Percentiles rank a stretch among this genome's conserved stretches.
Conservation (phyloP, 2,329 filamentous ascomycete species). For the Pseudocercospora pini-densiflorae region DNA sequence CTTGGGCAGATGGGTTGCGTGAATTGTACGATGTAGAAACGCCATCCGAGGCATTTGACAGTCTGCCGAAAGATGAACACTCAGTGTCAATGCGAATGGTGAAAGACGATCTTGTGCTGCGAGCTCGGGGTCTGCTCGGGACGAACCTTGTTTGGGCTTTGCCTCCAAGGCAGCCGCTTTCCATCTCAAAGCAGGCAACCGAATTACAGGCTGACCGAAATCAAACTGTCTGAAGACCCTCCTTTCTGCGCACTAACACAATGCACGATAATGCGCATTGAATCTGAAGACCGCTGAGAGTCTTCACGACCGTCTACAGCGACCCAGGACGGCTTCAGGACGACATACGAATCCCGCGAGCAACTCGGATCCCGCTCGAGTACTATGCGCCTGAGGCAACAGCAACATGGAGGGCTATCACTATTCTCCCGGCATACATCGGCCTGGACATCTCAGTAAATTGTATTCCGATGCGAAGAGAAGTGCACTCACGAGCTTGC, state of each 20-base stretch:
- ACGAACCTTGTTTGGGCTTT: not conserved
- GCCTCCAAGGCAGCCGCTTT: not conserved
- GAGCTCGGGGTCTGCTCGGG: not conserved
- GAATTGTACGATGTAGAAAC: not conserved
- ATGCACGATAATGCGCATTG: not conserved
- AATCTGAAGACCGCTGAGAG: not conserved
- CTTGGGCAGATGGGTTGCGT: not conserved
- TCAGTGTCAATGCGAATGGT: not conserved
- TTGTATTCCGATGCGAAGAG: constrained; percentile 83
- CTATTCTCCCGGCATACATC: constrained; percentile 24
- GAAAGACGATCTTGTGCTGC: not conserved
- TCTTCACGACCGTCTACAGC: not conserved
- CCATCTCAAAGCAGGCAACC: not conserved
- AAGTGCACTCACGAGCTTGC: constrained; percentile 63
- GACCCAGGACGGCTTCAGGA: not conserved
- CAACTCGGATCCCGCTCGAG: constrained; percentile 4
- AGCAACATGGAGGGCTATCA: constrained; percentile 18
- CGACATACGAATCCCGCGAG: not conserved
- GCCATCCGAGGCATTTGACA: not conserved
- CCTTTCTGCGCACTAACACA: not conserved
- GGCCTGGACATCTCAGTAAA: constrained; percentile 59
- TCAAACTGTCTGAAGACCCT: not conserved
- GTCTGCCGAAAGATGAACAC: not conserved
- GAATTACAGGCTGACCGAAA: not conserved
- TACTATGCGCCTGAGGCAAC: constrained; percentile 12